phyloP scores from a whole-genome alignment of 495 filamentous ascomycete species.

The Aspergillus panamensis region DNA sequence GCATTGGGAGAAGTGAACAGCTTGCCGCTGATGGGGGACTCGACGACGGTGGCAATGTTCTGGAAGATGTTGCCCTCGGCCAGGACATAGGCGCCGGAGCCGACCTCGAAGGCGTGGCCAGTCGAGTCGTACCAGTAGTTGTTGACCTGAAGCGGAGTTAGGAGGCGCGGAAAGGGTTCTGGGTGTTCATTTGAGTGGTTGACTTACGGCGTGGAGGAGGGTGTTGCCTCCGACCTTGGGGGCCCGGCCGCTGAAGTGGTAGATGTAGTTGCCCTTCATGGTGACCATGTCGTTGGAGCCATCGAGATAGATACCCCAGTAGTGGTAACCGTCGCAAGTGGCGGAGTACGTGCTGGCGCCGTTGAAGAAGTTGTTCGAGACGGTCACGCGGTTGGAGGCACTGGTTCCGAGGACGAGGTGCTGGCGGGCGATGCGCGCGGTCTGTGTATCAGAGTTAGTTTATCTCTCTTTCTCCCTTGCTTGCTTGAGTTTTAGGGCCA shows the following conservation, averaged over 20 bases:
- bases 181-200: not conserved
- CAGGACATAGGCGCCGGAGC: slow-evolving; percentile 46
- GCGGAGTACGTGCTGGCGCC: slow-evolving; percentile 38
- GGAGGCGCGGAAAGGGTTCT: not conserved
- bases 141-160: slow-evolving; percentile 40
- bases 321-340: slow-evolving; percentile 45
- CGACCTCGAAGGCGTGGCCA: slow-evolving; percentile 56
- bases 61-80: slow-evolving; percentile 61
- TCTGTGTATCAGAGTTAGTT: slow-evolving; percentile 22
- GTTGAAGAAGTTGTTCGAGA: slow-evolving; percentile 47
- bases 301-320: slow-evolving; percentile 45
- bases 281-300: slow-evolving; percentile 43
- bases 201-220: slow-evolving; percentile 38
- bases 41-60: slow-evolving; percentile 38
- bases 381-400: slow-evolving; percentile 41
- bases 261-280: slow-evolving; percentile 48
- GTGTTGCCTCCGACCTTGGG: slow-evolving; percentile 45
- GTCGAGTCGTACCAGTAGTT: slow-evolving; percentile 55
- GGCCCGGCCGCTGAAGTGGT: slow-evolving; percentile 40
- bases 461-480: not conserved
- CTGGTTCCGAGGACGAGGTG: slow-evolving; percentile 42
- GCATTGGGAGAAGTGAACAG: slow-evolving; percentile 41
- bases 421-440: slow-evolving; percentile 44
- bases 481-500: no score
- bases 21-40: slow-evolving; percentile 32